Evolutionary conservation across 495 filamentous ascomycete species (phyloP).

Genomic region (Aspergillus steynii): DNA sequence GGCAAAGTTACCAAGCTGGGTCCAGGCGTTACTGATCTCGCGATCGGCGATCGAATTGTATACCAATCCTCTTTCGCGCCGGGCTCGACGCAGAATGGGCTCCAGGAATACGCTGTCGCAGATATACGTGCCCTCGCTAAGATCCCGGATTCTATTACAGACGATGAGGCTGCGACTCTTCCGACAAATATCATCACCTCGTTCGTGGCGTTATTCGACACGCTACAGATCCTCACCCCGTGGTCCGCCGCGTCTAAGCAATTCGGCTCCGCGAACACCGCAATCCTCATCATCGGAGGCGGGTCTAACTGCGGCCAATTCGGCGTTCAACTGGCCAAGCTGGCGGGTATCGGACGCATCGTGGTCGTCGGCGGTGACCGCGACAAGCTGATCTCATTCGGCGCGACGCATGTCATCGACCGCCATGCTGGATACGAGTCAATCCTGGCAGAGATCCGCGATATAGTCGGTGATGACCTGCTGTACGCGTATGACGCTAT

Average conservation of each 20-base stretch:
- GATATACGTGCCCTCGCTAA: conserved; percentile 18
- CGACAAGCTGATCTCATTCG: conserved; percentile 4
- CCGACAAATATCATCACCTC: conserved; percentile 25
- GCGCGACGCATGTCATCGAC: conserved; percentile 37
- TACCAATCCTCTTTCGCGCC: conserved; percentile 1
- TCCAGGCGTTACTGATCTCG: conserved; percentile 13
- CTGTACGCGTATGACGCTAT: conserved; percentile 33
- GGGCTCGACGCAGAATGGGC: conserved; percentile 8
- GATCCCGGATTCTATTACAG: conserved; percentile 24
- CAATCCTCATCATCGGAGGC: conserved; percentile 34
- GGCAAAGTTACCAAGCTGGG: conserved; percentile 29
- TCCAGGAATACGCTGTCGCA: conserved; percentile 32
- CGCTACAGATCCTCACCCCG: conserved; percentile 19
- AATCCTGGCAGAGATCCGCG: conserved; percentile 24
- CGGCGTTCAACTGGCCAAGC: conserved; percentile 28
- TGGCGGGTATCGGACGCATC: conserved; percentile 30
- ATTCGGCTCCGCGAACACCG: conserved; percentile 24
- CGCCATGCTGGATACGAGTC: conserved; percentile 18
- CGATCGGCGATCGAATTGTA: conserved; percentile 9
- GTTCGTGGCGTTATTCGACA: conserved; percentile 30
- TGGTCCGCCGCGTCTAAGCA: conserved; percentile 12
- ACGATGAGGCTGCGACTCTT: conserved; percentile 29
- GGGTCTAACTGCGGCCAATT: conserved; percentile 30
- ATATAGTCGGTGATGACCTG: conserved; percentile 31
- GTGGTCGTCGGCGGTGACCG: conserved; percentile 12